phyloP scores from a whole-genome alignment of 495 filamentous ascomycete species.

The Penicillium goetzii region DNA sequence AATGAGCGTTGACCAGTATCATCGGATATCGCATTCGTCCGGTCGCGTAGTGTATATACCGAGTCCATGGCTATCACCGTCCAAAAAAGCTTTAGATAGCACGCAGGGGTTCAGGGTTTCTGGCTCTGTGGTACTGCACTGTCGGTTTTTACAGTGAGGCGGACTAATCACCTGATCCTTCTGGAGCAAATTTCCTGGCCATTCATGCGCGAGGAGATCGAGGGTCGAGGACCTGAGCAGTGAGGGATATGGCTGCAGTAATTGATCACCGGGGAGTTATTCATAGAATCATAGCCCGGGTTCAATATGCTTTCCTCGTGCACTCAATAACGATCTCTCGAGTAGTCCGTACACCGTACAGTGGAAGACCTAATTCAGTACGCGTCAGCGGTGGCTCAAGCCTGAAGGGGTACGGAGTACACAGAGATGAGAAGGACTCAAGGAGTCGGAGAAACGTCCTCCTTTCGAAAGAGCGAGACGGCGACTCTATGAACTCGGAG shows the following conservation, averaged over 20 bases:
- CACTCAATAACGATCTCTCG: background rate
- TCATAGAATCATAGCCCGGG: background rate
- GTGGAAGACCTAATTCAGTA: background rate
- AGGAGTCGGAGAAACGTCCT: constrained; percentile 2
- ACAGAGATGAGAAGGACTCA: background rate
- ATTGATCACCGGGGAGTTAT: background rate
- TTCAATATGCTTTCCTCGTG: background rate
- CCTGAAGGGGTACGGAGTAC: background rate
- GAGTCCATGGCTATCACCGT: too few species aligned
- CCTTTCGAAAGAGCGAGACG: background rate
- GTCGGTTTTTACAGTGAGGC: background rate
- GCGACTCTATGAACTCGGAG: constrained; percentile 2
- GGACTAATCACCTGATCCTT: background rate
- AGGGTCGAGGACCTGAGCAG: background rate
- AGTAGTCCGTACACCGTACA: background rate
- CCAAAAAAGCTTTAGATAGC: background rate
- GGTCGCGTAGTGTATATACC: too few species aligned
- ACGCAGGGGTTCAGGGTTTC: background rate
- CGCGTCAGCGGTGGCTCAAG: background rate
- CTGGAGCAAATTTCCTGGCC: background rate
- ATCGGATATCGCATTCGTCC: too few species aligned
- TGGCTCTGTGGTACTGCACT: background rate
- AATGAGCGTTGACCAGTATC: background rate
- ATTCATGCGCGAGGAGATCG: background rate
- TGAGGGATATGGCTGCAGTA: background rate